Base-by-base conservation (phyloP, 2,329 filamentous ascomycete genomes). In the Cercospora zeina region DNA sequence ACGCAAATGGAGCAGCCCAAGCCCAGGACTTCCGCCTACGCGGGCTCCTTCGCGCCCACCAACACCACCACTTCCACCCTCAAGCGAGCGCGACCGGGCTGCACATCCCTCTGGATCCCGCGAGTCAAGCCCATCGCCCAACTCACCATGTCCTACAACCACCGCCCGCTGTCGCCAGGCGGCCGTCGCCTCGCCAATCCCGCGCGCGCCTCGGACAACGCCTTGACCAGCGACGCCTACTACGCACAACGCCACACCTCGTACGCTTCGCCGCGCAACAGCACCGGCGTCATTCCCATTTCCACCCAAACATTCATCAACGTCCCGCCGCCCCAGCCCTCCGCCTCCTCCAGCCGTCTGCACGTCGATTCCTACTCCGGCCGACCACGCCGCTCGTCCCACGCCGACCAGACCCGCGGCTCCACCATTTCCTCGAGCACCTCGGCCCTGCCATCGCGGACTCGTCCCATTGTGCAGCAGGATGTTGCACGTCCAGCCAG, bases 291-390 rank as follows among this genome's bases (percentile, higher is more conserved):
- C 54, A 74, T 76, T 33, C 75, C 75, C 21, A 71, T 76, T 31
- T 74, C 73, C 3, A 72, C 72, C 2, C 69, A 74, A 59, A 75
- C 74, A 13, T 76, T 70, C 68, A 65, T 75, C 63, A 73, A 69
- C 58, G 62, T 69, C 31, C 65, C 69, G 11, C 65, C 67, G 33
- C 66, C 68, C 16, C 58, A 58, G 47, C 33, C 61, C 19, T 36
- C 24, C 24, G 6, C 62, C 14, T 65, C 65, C 21, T 36, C 58
- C 30, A 66, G 66, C 6, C 62, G 62, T 16, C 63, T 71, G 68
- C 76, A 75, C 55, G 77, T 77, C 68, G 78, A 80, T 65, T 71
- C 76, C 8, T 81, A 81, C 71, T 72, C 75, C 7, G 76, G 78
- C 50, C 73, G 80, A 61, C 79, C 79, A 4, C 76, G 80, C 34